Base-by-base conservation (phyloP, 495 filamentous ascomycete genomes). In the Penicillium mononematosum region DNA sequence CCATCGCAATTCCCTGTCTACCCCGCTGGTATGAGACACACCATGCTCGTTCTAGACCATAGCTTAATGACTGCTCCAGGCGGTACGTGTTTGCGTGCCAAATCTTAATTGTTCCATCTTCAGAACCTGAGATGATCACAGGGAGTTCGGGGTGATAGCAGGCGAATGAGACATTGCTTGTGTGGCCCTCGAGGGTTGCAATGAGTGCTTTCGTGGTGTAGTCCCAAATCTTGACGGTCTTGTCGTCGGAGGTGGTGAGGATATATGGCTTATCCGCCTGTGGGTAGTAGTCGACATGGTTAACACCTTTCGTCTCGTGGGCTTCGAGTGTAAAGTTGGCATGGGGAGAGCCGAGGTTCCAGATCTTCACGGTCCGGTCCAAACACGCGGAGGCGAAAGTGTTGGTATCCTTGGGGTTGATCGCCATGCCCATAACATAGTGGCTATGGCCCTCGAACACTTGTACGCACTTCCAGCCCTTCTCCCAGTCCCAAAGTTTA, bases 401-500 rank as follows among this genome's bases (percentile, higher is more conserved):
- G 69, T 99, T 99, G 20, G 95, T 97, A 63, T 98, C 94, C 72
- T 98, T 99, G 16, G 94, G 94, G 73, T 99, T 98, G 70, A 99
- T 96, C n/a, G 95, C 86, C 59, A 99, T 81, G n/a, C 92, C 91
- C 95, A 98, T 98, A 41, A 98, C 94, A 79, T 92, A 96, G 75
- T 96, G 92, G 65, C 86, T 88, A 67, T 99, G 96, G n/a, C 94
- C 94, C 70, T 99, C 94, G 65, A 96, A 99, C 42, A 96, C 87
- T 70, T 96, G 91, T 17, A 98, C 90, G 64, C 93, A 97, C 73
- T 97, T 98, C 95, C 95, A 99, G 60, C 83, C 83, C 70, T 91
- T 92, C 63, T 98, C 94, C 94, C 94, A 99, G 75, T 99, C 91
- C 95, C 95, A 99, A 53, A 97, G 79, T 78, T 96, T 97, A 65